phyloP scores from a whole-genome alignment of 2,329 filamentous ascomycete genomes.

The Xylaria multiplex region DNA sequence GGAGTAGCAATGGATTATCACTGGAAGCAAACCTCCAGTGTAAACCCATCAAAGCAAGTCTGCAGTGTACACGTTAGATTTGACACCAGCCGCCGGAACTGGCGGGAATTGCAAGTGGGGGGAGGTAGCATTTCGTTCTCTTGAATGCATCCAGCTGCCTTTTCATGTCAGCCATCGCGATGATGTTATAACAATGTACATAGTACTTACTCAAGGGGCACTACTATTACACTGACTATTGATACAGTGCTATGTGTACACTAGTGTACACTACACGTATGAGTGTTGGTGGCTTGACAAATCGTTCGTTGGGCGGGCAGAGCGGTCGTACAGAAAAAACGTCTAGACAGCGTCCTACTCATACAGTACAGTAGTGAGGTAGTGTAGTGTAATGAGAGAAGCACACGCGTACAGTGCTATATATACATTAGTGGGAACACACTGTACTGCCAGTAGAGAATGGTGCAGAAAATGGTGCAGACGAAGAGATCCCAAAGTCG shows the following conservation, averaged over 20 bases:
- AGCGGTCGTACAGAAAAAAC: background rate
- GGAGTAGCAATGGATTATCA: background rate
- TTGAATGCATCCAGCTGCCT: slow-evolving; percentile 16
- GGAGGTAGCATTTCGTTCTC: slow-evolving; percentile 15
- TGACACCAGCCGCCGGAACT: slow-evolving; percentile 26
- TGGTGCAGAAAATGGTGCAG: background rate
- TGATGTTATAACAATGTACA: background rate
- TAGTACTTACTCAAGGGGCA: background rate
- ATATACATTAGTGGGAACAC: too few relatives aligned
- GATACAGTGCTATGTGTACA: background rate
- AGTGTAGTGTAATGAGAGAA: too few relatives aligned
- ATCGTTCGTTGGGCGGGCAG: background rate
- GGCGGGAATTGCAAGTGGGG: slow-evolving; percentile 34
- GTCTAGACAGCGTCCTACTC: background rate
- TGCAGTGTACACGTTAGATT: background rate
- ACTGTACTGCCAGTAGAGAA: background rate
- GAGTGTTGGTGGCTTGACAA: slow-evolving; percentile 12
- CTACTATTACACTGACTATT: background rate
- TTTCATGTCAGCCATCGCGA: slow-evolving; percentile 8
- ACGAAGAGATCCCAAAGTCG: background rate
- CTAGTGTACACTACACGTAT: too few relatives aligned
- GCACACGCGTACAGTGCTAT: too few relatives aligned
- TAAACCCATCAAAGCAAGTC: background rate
- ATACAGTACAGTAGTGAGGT: too few relatives aligned
- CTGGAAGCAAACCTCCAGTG: too few relatives aligned